A percentile compares a stretch with the other conserved stretches of the same genome.
Evolutionary conservation across 2,329 filamentous ascomycete species (phyloP).

Genomic region (Calonectria pteridis): DNA sequence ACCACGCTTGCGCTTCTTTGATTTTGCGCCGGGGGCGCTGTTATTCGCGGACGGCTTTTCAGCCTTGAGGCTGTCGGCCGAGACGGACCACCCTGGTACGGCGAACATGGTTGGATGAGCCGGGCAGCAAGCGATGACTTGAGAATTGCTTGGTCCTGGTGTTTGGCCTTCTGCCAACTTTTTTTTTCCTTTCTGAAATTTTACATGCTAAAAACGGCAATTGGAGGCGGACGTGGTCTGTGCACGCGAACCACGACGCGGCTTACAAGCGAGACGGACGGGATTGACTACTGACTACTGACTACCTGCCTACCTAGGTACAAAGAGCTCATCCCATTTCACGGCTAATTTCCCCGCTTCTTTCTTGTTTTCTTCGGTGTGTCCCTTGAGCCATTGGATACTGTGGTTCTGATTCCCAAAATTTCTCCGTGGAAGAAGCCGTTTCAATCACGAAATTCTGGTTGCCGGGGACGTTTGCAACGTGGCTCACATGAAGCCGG

Average conservation of each 20-base stretch:
- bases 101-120: constrained; percentile 77
- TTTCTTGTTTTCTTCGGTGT: not conserved
- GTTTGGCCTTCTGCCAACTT: constrained; percentile 23
- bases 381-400: not conserved
- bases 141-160: constrained; percentile 20
- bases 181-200: constrained; percentile 18
- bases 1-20: constrained; percentile 70
- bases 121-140: not conserved
- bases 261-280: not conserved
- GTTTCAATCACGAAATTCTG: not conserved
- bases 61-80: constrained; percentile 76
- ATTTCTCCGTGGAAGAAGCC: not conserved
- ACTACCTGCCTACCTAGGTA: not conserved
- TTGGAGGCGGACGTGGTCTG: constrained; percentile 7
- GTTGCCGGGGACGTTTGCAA: not conserved
- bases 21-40: constrained; percentile 57
- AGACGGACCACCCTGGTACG: constrained; percentile 91
- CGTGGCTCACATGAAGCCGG: not conserved
- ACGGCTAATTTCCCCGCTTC: not conserved
- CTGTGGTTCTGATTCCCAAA: not conserved
- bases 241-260: not conserved
- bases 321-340: not conserved
- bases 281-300: too few relatives aligned
- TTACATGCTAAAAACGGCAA: constrained; percentile 3
- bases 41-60: constrained; percentile 63